phyloP scores from a whole-genome alignment of 2,329 filamentous ascomycete species.

The Colletotrichum chlorophyti region DNA sequence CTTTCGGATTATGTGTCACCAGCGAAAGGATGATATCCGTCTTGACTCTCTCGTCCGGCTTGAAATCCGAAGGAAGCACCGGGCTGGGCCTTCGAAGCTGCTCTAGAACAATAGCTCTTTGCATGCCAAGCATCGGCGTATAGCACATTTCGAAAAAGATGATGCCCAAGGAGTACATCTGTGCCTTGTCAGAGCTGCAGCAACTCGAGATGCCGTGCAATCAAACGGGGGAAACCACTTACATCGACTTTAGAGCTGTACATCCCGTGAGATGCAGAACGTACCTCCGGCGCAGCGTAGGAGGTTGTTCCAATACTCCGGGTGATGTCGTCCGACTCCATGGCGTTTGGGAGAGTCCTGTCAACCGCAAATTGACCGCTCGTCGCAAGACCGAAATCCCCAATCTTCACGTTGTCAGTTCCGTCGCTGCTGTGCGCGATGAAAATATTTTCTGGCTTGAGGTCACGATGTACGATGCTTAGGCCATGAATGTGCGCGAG shows the following conservation, averaged over 20 bases:
- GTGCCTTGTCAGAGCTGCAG: slow-evolving; percentile 23
- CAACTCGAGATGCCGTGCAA: neutral
- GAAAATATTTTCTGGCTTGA: slow-evolving; percentile 98
- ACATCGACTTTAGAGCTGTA: slow-evolving; percentile 95
- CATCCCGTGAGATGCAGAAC: slow-evolving; percentile 73
- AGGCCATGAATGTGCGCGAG: slow-evolving; percentile 87
- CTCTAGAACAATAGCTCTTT: slow-evolving; percentile 69
- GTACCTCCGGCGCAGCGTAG: slow-evolving; percentile 92
- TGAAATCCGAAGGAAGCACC: slow-evolving; percentile 76
- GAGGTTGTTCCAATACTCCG: slow-evolving; percentile 79
- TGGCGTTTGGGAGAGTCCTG: slow-evolving; percentile 47
- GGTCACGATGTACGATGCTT: slow-evolving; percentile 92
- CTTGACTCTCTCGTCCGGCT: slow-evolving; percentile 73
- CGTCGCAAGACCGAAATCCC: slow-evolving; percentile 94
- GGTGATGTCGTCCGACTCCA: slow-evolving; percentile 70
- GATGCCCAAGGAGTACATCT: slow-evolving; percentile 96
- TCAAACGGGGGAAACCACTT: slow-evolving; percentile 41
- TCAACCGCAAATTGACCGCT: slow-evolving; percentile 79
- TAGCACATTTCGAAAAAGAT: slow-evolving; percentile 99
- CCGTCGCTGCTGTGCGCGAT: slow-evolving; percentile 74
- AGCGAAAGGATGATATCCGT: slow-evolving; percentile 80
- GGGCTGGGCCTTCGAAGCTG: slow-evolving; percentile 73
- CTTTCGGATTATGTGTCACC: slow-evolving; percentile 81
- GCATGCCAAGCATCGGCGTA: slow-evolving; percentile 66
- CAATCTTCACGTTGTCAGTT: slow-evolving; percentile 90